Conservation (phyloP, 1,284 basidiomycete species). For the Apiotrichum porosum region DNA sequence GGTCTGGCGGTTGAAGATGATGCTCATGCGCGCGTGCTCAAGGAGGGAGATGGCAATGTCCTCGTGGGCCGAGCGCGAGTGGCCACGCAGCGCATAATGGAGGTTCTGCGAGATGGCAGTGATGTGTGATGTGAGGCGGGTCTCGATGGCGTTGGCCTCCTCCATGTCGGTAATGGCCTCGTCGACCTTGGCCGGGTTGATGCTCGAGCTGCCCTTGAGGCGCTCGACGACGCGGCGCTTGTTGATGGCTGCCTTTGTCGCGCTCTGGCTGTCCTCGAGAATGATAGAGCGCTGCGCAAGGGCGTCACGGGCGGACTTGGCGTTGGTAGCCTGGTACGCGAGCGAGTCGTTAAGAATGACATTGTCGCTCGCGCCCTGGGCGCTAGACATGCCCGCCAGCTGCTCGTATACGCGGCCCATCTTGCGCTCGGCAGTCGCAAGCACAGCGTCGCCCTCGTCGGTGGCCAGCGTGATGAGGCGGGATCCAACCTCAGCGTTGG, state of each 20-base stretch:
- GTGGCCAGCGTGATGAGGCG: conserved; percentile 81
- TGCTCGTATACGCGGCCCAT: conserved; percentile 79
- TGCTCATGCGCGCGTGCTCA: conserved; percentile 81
- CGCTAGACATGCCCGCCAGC: conserved; percentile 74
- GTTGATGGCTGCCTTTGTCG: conserved; percentile 83
- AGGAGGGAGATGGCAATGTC: conserved; percentile 81
- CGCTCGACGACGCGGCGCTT: conserved; percentile 86
- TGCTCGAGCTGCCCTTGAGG: conserved; percentile 79
- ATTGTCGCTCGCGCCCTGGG: conserved; percentile 78
- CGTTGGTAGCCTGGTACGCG: conserved; percentile 89
- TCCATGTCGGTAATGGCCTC: conserved; percentile 90
- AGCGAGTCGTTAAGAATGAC: conserved; percentile 86
- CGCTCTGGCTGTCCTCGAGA: conserved; percentile 83
- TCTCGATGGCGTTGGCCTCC: conserved; percentile 85
- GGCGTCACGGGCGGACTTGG: conserved; percentile 81
- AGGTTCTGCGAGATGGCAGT: conserved; percentile 87
- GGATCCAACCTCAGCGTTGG: conserved; percentile 79
- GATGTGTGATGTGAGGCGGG: conserved; percentile 70
- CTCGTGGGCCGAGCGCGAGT: conserved; percentile 78
- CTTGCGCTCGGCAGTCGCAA: conserved; percentile 74
- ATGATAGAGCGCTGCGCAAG: conserved; percentile 77
- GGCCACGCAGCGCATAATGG: conserved; percentile 71
- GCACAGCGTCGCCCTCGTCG: conserved; percentile 73
- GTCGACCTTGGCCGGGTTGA: conserved; percentile 78
- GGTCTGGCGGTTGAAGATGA: conserved; percentile 83